phyloP scores from a whole-genome alignment of 2,329 filamentous ascomycete species.

The Epichloe sp. region DNA sequence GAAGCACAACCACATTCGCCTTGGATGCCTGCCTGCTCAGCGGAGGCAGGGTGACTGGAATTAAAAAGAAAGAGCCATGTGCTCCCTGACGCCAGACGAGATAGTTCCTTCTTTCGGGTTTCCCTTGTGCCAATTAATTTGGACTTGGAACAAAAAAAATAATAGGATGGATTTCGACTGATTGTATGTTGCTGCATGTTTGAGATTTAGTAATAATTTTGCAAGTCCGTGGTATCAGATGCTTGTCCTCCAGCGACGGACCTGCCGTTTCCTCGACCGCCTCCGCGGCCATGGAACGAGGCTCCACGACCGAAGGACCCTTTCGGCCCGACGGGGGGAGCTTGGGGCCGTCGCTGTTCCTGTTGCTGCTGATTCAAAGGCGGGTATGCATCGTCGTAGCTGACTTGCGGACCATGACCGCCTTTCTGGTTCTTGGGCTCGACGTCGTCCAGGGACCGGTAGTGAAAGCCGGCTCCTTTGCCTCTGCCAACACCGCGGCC shows the following conservation, averaged over 20 bases:
- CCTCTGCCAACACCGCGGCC: constrained; percentile 27
- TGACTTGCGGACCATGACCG: constrained; percentile 28
- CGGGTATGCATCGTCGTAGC: constrained; percentile 31
- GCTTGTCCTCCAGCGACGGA: constrained; percentile 14
- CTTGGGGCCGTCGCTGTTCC: constrained; percentile 3
- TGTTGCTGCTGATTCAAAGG: constrained; percentile 11
- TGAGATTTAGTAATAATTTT: constrained; percentile 25
- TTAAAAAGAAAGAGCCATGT: background rate
- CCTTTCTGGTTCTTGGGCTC: constrained; percentile 33
- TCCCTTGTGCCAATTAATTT: no score
- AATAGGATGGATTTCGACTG: background rate
- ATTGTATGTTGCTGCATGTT: no score
- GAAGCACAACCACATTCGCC: background rate
- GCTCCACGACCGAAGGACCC: constrained; percentile 1
- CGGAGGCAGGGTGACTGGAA: no score
- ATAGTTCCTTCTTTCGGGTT: no score
- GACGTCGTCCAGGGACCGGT: constrained; percentile 57
- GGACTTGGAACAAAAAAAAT: background rate
- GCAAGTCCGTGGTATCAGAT: constrained; percentile 20
- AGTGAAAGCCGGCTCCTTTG: constrained; percentile 38
- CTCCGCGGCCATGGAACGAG: constrained; percentile 1
- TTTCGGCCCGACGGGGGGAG: constrained; percentile 10
- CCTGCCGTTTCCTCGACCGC: constrained; percentile 11
- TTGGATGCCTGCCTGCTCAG: no score
- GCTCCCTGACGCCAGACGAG: background rate